phyloP scores from a whole-genome alignment of 768 basidiomycete species.

The Panellus pusillus region DNA sequence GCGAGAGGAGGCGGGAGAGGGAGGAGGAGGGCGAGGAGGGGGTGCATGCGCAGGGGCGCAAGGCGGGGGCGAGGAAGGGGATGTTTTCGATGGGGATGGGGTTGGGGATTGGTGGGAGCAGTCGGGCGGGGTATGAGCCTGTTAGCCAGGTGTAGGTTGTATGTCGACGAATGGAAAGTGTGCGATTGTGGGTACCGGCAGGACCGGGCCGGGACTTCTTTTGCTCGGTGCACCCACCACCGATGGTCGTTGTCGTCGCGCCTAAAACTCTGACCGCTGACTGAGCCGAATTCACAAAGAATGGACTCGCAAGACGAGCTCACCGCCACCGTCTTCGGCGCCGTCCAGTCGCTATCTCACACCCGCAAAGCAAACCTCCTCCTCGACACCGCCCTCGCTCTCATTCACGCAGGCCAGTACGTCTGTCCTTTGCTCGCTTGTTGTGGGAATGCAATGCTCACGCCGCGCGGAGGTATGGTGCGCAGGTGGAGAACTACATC shows the following conservation, averaged over 20 bases:
- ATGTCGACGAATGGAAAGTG: no score
- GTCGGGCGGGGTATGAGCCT: constrained; percentile 47
- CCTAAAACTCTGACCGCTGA: no score
- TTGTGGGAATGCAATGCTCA: constrained; percentile 1
- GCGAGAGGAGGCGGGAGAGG: constrained; percentile 59
- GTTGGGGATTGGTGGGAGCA: constrained; percentile 38
- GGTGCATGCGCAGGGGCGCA: constrained; percentile 24
- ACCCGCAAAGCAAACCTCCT: constrained; percentile 50
- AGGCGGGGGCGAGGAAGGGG: constrained; percentile 43
- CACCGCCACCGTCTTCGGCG: constrained; percentile 48
- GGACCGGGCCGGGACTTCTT: no score
- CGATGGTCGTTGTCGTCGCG: no score
- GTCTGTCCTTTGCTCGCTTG: constrained; percentile 23
- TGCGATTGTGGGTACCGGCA: no score
- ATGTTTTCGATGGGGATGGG: constrained; percentile 47
- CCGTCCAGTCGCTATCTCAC: constrained; percentile 45
- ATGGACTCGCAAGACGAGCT: constrained; percentile 47
- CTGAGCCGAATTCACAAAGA: no score
- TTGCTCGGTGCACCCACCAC: no score
- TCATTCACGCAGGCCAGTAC: constrained; percentile 53
- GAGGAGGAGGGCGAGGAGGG: constrained; percentile 58
- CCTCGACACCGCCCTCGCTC: constrained; percentile 46
- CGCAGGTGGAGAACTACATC: constrained; percentile 62
- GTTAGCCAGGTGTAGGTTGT: constrained; percentile 52
- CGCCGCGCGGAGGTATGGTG: constrained; percentile 48